phyloP scores from a whole-genome alignment of 345 rosid genomes.

The Clarkia xantiana region DNA sequence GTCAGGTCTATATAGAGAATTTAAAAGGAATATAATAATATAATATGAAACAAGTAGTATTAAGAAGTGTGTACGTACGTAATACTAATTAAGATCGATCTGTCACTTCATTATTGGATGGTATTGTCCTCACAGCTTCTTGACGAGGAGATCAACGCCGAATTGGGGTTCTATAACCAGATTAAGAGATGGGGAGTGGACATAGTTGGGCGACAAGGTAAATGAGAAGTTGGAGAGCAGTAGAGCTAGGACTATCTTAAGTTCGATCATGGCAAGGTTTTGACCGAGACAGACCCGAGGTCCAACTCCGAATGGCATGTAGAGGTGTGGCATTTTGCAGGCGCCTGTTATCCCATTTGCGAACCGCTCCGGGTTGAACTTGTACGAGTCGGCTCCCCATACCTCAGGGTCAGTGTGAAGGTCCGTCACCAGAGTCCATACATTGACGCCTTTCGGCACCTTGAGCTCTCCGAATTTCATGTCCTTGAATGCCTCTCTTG shows the following conservation, averaged over 20 bases:
- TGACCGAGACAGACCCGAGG: conserved; percentile 59
- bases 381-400: conserved; percentile 65
- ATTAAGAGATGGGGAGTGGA: conserved; percentile 47
- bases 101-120: too few relatives aligned
- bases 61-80: too few relatives aligned
- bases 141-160: conserved; percentile 37
- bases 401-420: conserved; percentile 47
- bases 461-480: conserved; percentile 33
- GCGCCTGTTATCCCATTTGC: conserved; percentile 53
- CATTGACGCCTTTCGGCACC: conserved; percentile 43
- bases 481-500: conserved; percentile 55
- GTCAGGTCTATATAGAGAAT: too few relatives aligned
- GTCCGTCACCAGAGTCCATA: conserved; percentile 44
- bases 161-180: conserved; percentile 67
- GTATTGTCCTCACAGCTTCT: conserved; percentile 10
- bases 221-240: conserved; percentile 54
- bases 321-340: conserved; percentile 53
- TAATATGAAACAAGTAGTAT: too few relatives aligned
- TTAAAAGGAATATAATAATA: too few relatives aligned
- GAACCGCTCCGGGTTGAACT: conserved; percentile 66
- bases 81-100: too few relatives aligned
- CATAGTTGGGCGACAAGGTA: conserved; percentile 48
- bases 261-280: conserved; percentile 57
- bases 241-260: conserved; percentile 42
- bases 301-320: conserved; percentile 65